These are phyloP conservation scores for Capsicum pubescens DNA, from an alignment of 257 asterid genomes.

Conservation along the genomic window DNA sequence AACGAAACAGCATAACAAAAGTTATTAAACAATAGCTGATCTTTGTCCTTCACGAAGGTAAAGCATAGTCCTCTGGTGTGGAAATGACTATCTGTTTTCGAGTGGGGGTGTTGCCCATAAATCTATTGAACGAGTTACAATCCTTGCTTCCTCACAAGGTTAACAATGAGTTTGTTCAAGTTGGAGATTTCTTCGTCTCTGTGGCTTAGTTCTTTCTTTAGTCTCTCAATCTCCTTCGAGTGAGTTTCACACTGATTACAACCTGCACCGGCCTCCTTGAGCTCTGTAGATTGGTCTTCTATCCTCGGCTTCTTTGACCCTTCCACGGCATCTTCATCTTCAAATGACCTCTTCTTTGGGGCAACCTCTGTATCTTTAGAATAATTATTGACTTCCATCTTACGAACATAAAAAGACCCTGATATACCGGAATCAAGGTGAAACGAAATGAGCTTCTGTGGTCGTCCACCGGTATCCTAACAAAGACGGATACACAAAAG, in stretches of 20 bases:
- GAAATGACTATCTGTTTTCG: not conserved
- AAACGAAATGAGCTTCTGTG: slow-evolving; percentile 26
- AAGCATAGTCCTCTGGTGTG: not conserved
- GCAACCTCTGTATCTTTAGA: not conserved
- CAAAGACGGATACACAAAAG: not conserved
- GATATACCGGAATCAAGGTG: slow-evolving; percentile 22
- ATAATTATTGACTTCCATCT: slow-evolving; percentile 23
- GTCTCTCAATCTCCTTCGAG: slow-evolving; percentile 59
- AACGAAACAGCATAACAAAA: not conserved
- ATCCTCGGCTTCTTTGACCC: slow-evolving; percentile 23
- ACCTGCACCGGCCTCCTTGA: slow-evolving; percentile 30
- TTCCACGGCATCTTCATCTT: not conserved
- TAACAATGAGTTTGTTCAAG: slow-evolving; percentile 70
- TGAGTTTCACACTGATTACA: slow-evolving; percentile 46
- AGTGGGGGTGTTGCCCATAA: not conserved
- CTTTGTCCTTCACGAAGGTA: not conserved
- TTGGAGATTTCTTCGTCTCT: slow-evolving; percentile 70
- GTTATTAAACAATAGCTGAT: not conserved
- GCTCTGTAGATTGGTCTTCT: slow-evolving; percentile 26
- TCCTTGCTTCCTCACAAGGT: slow-evolving; percentile 80
- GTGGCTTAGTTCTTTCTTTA: slow-evolving; percentile 58
- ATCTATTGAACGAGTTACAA: slow-evolving; percentile 43
- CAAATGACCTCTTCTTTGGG: slow-evolving; percentile 23
- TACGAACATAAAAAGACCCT: slow-evolving; percentile 28
- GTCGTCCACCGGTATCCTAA: slow-evolving; percentile 15